Percentiles rank a stretch among this genome's conserved stretches.
These are phyloP conservation scores for Erythrobasidium yunnanense DNA, from an alignment of 768 basidiomycete species.

Conservation along the genomic window DNA sequence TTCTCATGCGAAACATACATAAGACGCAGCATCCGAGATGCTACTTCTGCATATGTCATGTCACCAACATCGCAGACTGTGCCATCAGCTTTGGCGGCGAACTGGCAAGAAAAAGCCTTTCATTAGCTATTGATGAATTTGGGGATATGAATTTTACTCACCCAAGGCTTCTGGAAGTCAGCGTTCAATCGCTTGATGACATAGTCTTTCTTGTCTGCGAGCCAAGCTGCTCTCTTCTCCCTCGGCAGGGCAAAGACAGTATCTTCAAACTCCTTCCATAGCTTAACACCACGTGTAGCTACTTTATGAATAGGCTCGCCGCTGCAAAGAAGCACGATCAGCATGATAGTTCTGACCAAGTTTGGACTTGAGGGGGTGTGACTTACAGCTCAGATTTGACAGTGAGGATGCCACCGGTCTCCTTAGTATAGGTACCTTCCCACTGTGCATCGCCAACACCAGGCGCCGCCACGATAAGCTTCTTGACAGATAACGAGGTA, in stretches of 20 bases:
- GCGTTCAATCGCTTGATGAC: slow-evolving; percentile 83
- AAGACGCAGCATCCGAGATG: slow-evolving; percentile 75
- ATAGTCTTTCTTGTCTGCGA: slow-evolving; percentile 73
- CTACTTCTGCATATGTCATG: slow-evolving; percentile 98
- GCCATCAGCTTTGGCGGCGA: slow-evolving; percentile 90
- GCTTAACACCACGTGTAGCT: slow-evolving; percentile 86
- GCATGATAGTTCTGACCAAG: not conserved
- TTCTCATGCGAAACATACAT: slow-evolving; percentile 88
- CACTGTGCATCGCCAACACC: slow-evolving; percentile 69
- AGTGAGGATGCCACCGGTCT: slow-evolving; percentile 90
- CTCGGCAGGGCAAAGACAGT: slow-evolving; percentile 88
- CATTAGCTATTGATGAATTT: not conserved
- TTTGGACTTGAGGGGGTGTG: no score
- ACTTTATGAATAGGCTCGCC: slow-evolving; percentile 96
- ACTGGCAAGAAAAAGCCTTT: slow-evolving; percentile 49
- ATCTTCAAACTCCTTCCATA: slow-evolving; percentile 98
- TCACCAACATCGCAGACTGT: slow-evolving; percentile 72
- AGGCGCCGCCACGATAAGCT: slow-evolving; percentile 85
- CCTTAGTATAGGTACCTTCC: slow-evolving; percentile 88
- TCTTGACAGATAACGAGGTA: slow-evolving; percentile 86
- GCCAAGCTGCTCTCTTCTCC: slow-evolving; percentile 86
- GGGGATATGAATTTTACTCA: not conserved
- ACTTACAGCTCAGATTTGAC: slow-evolving; percentile 86
- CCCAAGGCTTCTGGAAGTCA: slow-evolving; percentile 72
- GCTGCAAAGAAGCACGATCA: not conserved